Conservation (phyloP, 495 filamentous ascomycete species). For the Schizothecium vesticola region DNA sequence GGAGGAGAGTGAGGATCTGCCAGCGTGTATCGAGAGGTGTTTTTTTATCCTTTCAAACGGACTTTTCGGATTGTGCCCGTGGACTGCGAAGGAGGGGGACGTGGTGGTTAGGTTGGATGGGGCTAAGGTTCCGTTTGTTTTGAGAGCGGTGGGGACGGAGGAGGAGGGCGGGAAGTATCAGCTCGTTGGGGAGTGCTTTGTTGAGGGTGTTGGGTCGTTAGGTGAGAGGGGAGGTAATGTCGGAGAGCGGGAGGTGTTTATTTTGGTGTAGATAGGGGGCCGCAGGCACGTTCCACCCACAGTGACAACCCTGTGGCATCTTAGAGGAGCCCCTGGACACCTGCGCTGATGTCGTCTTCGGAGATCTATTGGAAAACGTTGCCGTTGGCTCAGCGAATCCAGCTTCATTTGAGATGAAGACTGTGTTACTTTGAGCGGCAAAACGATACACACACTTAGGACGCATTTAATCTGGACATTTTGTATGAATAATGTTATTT, state of each 20-base stretch:
- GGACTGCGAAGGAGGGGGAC: conserved; percentile 5
- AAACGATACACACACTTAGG: no score
- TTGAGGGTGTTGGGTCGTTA: conserved; percentile 5
- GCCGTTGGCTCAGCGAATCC: no score
- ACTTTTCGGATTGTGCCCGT: conserved; percentile 1
- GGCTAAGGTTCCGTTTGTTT: conserved; percentile 9
- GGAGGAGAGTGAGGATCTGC: neutral
- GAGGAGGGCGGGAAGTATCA: neutral
- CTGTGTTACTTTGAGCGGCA: no score
- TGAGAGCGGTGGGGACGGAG: neutral
- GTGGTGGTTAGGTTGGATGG: conserved; percentile 2
- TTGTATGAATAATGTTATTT: no score
- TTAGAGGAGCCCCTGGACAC: no score
- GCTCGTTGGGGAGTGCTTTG: conserved; percentile 10
- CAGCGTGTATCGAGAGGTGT: conserved; percentile 4
- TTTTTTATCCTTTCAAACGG: neutral
- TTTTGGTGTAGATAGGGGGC: no score
- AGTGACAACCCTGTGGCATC: no score
- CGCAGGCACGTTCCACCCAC: no score
- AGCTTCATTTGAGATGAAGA: no score
- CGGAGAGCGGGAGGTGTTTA: conserved; percentile 16
- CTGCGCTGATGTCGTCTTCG: no score
- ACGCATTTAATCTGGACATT: no score
- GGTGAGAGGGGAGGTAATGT: neutral
- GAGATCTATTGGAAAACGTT: no score